A percentile compares a stretch with the other conserved stretches of the same genome.
Evolutionary conservation across 2,329 filamentous ascomycete genomes (phyloP).

Genomic region (Emydomyces testavorans): DNA sequence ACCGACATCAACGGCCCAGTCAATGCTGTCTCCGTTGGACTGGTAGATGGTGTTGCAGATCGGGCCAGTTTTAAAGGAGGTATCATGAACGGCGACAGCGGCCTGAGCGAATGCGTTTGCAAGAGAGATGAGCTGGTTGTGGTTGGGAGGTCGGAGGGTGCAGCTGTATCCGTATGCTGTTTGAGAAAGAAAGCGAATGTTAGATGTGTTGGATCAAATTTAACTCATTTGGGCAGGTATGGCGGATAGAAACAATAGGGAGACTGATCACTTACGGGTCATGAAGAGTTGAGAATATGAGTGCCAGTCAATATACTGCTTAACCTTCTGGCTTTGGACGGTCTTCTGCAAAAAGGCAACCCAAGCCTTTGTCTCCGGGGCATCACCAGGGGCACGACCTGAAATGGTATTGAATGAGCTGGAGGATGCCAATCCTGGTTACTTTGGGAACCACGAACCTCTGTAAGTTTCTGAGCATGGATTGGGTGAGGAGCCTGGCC

Average conservation of each 20-base stretch:
- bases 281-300: conserved; percentile 51
- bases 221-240: not conserved
- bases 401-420: not conserved
- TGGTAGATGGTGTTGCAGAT: conserved; percentile 53
- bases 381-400: conserved; percentile 36
- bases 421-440: too few relatives aligned
- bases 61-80: conserved; percentile 33
- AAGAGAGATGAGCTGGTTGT: conserved; percentile 40
- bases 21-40: conserved; percentile 32
- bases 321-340: conserved; percentile 40
- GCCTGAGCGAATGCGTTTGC: conserved; percentile 41
- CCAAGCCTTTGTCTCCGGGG: conserved; percentile 44
- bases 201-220: too few relatives aligned
- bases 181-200: not conserved
- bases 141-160: conserved; percentile 36
- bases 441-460: conserved; percentile 17
- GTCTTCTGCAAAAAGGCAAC: conserved; percentile 39
- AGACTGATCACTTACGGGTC: conserved; percentile 23
- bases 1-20: conserved; percentile 37
- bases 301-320: conserved; percentile 55
- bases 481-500: conserved; percentile 40
- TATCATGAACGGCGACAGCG: conserved; percentile 45
- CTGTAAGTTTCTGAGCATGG: conserved; percentile 43
- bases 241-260: not conserved
- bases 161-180: conserved; percentile 50